Percentiles rank a stretch among this genome's conserved stretches.
Evolutionary conservation across 2,329 filamentous ascomycete species (phyloP).

Genomic region (Lojkania enalia): DNA sequence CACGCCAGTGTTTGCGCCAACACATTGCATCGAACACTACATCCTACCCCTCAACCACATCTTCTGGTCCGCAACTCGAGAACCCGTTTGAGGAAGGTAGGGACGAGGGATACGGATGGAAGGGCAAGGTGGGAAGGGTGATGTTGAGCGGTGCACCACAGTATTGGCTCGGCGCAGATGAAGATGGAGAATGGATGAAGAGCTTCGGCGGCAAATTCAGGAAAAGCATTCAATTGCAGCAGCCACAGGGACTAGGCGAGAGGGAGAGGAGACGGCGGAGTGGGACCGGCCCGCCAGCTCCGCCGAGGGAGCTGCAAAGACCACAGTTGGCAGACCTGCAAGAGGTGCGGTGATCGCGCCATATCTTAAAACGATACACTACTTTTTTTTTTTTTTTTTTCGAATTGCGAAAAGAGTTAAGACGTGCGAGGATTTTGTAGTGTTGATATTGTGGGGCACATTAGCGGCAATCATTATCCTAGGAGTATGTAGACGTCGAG

Average conservation of each 20-base stretch:
- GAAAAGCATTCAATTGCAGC: constrained; percentile 44
- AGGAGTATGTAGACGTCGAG: too few species aligned
- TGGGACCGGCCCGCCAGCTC: constrained; percentile 60
- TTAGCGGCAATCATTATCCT: too few species aligned
- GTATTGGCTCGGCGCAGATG: constrained; percentile 79
- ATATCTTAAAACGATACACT: too few species aligned
- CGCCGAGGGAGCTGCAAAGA: constrained; percentile 25
- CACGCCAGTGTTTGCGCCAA: constrained; percentile 73
- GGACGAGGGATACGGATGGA: constrained; percentile 78
- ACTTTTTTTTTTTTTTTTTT: too few species aligned
- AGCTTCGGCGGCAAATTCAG: constrained; percentile 65
- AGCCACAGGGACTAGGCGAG: constrained; percentile 55
- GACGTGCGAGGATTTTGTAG: too few species aligned
- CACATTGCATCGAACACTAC: constrained; percentile 59
- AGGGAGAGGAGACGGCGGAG: constrained; percentile 64
- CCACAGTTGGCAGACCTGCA: constrained; percentile 18
- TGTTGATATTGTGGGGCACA: too few species aligned
- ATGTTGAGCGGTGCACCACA: constrained; percentile 74
- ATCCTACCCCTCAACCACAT: constrained; percentile 33
- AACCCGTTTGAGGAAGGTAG: constrained; percentile 71
- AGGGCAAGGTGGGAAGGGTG: constrained; percentile 73
- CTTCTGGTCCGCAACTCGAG: constrained; percentile 35
- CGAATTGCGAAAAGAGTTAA: too few species aligned
- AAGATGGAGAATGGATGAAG: constrained; percentile 68
- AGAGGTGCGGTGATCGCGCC: constrained; percentile 25